Evolutionary conservation across 441 rosid species (phyloP).

Genomic region (Pelargonium australe): DNA sequence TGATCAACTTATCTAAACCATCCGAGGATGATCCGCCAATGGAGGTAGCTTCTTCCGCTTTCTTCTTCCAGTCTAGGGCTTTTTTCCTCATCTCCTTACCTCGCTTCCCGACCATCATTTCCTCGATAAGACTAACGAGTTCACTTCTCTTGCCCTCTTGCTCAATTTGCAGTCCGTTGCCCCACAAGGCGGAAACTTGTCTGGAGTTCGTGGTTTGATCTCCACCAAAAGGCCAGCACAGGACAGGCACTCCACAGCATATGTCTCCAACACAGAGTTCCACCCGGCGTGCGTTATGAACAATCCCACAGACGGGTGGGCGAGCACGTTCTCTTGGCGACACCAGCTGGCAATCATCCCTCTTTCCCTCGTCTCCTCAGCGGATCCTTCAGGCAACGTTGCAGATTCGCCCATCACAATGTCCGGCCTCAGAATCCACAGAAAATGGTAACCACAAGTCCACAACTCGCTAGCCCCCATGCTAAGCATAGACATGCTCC

Average conservation of each 20-base stretch:
- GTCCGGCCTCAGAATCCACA: constrained; percentile 15
- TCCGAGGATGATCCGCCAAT: constrained; percentile 9
- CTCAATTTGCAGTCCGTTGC: constrained; percentile 6
- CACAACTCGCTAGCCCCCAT: constrained; percentile 6
- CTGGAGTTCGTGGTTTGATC: constrained; percentile 12
- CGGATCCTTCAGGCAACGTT: background rate
- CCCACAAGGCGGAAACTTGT: background rate
- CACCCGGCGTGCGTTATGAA: constrained; percentile 19
- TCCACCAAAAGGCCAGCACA: constrained; percentile 1
- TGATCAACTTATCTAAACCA: constrained; percentile 5
- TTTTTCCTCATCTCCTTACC: constrained; percentile 5
- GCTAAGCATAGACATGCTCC: constrained; percentile 10
- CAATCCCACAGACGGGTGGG: constrained; percentile 12
- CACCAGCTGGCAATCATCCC: constrained; percentile 13
- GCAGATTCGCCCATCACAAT: constrained; percentile 8
- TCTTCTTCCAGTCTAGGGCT: constrained; percentile 10
- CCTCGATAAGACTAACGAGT: constrained; percentile 3
- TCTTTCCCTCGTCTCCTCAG: background rate
- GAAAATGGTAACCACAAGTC: background rate
- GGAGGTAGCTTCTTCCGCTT: constrained; percentile 9
- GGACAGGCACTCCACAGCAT: constrained; percentile 8
- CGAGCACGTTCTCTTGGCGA: constrained; percentile 7
- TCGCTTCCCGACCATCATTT: constrained; percentile 12
- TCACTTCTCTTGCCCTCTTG: background rate
- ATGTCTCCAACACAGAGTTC: constrained; percentile 11